Percentiles rank a stretch among this genome's conserved stretches.
phyloP scores from a whole-genome alignment of 2,329 filamentous ascomycete species.

The Plenodomus tracheiphilus region DNA sequence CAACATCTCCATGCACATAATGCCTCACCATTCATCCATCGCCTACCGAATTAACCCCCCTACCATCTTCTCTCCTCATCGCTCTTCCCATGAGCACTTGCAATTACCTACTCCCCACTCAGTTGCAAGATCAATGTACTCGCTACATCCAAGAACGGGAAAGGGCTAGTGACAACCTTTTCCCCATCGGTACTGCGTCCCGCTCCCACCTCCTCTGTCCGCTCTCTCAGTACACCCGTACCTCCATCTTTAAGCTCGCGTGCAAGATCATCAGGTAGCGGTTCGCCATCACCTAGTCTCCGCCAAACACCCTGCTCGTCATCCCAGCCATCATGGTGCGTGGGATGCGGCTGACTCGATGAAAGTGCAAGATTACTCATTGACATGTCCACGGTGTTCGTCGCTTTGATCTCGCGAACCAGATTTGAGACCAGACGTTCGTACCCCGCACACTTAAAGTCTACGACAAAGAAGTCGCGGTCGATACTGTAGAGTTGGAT shows the following conservation, averaged over 20 bases:
- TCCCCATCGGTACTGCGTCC: slow-evolving; percentile 68
- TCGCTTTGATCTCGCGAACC: slow-evolving; percentile 44
- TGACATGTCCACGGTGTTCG: slow-evolving; percentile 15
- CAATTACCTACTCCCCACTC: slow-evolving; percentile 36
- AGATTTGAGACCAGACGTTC: slow-evolving; percentile 71
- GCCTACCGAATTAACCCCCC: background rate
- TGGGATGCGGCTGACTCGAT: slow-evolving; percentile 11
- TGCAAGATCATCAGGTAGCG: slow-evolving; percentile 33
- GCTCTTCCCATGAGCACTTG: too few species aligned
- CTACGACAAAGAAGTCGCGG: slow-evolving; percentile 88
- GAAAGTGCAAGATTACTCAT: slow-evolving; percentile 22
- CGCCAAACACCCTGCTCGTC: slow-evolving; percentile 42
- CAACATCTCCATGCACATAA: too few species aligned
- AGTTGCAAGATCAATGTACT: slow-evolving; percentile 91
- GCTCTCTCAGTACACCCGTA: slow-evolving; percentile 42
- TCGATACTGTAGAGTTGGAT: slow-evolving; percentile 75
- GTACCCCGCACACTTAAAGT: slow-evolving; percentile 98
- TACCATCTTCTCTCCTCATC: background rate
- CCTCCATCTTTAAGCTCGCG: slow-evolving; percentile 36
- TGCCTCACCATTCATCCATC: too few species aligned
- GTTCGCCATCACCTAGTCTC: slow-evolving; percentile 36
- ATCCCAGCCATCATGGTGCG: slow-evolving; percentile 38
- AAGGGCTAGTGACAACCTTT: slow-evolving; percentile 93
- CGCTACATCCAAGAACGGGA: slow-evolving; percentile 93
- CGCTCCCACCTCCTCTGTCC: slow-evolving; percentile 48